phyloP scores from a whole-genome alignment of 768 basidiomycete genomes.

The Punctularia strigosozonata region DNA sequence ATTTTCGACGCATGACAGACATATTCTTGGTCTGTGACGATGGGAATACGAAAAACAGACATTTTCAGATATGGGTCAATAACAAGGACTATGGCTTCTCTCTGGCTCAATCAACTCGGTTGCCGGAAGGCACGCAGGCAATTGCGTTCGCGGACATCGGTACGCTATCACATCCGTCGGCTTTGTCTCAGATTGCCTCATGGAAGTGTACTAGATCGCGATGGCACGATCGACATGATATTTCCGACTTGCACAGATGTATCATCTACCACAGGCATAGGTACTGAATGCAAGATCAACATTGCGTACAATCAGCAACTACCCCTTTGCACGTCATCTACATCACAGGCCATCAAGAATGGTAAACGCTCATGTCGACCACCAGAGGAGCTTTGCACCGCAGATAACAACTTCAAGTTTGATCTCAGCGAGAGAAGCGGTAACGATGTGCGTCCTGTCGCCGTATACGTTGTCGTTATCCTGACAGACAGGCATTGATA shows the following conservation, averaged over 20 bases:
- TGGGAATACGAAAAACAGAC: conserved; percentile 34
- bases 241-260: conserved; percentile 74
- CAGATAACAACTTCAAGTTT: conserved; percentile 74
- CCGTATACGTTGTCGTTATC: conserved; percentile 5
- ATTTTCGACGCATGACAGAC: conserved; percentile 31
- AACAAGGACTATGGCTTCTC: conserved; percentile 65
- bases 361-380: conserved; percentile 53
- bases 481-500: conserved; percentile 14
- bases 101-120: conserved; percentile 48
- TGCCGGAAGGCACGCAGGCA: conserved; percentile 69
- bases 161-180: conserved; percentile 19
- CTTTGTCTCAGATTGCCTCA: conserved; percentile 6
- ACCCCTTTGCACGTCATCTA: conserved; percentile 56
- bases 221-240: conserved; percentile 93
- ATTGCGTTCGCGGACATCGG: conserved; percentile 90
- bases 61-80: conserved; percentile 91
- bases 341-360: conserved; percentile 35
- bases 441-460: conserved; percentile 33
- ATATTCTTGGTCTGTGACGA: conserved; percentile 82
- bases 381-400: conserved; percentile 70
- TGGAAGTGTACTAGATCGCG: conserved; percentile 53
- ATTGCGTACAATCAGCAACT: conserved; percentile 92
- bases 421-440: conserved; percentile 39
- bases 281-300: conserved; percentile 71
- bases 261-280: conserved; percentile 58